Evolutionary conservation across 2,329 filamentous ascomycete species (phyloP).

Genomic region (Penicillium sp.): DNA sequence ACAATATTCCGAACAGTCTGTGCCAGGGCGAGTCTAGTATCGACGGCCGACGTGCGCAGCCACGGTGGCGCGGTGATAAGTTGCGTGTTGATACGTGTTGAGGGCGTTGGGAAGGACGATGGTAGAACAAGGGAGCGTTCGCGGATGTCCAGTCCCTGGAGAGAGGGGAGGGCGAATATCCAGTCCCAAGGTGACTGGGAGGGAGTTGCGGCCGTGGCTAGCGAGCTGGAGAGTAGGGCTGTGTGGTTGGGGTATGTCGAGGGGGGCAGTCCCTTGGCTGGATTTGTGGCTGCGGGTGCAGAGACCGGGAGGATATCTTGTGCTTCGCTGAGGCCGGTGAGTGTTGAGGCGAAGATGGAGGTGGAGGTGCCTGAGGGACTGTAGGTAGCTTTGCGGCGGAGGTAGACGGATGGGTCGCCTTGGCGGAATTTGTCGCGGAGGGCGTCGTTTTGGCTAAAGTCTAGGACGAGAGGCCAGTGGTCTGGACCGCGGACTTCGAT

Average conservation of each 20-base stretch:
- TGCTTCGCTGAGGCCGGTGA: conserved; percentile 72
- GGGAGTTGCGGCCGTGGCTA: conserved; percentile 37
- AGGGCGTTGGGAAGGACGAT: conserved; percentile 43
- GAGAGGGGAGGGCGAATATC: conserved; percentile 69
- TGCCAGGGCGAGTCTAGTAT: conserved; percentile 73
- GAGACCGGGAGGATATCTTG: conserved; percentile 51
- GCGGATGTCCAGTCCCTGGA: conserved; percentile 64
- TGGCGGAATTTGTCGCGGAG: conserved; percentile 68
- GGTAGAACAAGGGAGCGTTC: conserved; percentile 70
- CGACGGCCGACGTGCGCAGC: conserved; percentile 67
- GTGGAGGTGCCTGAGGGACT: conserved; percentile 60
- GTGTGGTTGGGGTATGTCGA: conserved; percentile 33
- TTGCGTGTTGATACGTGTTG: conserved; percentile 39
- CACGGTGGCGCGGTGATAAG: conserved; percentile 56
- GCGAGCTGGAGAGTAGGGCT: conserved; percentile 30
- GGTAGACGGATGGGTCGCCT: conserved; percentile 73
- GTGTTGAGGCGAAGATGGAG: conserved; percentile 72
- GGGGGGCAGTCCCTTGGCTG: conserved; percentile 35
- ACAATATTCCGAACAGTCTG: conserved; percentile 48
- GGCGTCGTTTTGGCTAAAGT: conserved; percentile 69
- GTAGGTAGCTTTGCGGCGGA: conserved; percentile 72
- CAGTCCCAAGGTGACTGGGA: conserved; percentile 67
- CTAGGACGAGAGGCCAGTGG: conserved; percentile 82
- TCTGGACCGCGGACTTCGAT: conserved; percentile 56
- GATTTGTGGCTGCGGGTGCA: conserved; percentile 29